Conservation (phyloP, 495 filamentous ascomycete genomes). For the Evansstolkia leycettana region DNA sequence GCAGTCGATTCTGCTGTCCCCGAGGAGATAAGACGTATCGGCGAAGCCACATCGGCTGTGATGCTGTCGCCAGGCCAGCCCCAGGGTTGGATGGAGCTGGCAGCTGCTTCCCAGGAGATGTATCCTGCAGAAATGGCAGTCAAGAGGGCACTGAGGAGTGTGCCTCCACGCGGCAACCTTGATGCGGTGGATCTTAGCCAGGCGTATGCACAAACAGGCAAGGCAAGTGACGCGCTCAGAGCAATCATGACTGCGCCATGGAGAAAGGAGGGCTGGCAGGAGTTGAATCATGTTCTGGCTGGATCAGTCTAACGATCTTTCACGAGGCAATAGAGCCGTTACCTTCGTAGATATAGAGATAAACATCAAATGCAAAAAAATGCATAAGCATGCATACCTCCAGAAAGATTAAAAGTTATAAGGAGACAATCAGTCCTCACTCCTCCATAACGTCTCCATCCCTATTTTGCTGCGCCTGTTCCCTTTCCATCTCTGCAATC, state of each 20-base stretch:
- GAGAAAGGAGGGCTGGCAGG: constrained; percentile 53
- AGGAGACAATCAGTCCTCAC: too few relatives aligned
- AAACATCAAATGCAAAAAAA: too few relatives aligned
- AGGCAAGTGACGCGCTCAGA: constrained; percentile 57
- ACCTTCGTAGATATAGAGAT: too few relatives aligned
- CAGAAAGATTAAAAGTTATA: too few relatives aligned
- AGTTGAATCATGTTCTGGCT: constrained; percentile 18
- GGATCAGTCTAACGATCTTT: background rate
- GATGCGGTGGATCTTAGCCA: constrained; percentile 55
- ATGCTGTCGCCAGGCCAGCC: constrained; percentile 67
- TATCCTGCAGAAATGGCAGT: constrained; percentile 72
- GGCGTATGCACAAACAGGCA: constrained; percentile 67
- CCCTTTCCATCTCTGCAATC: constrained; percentile 22
- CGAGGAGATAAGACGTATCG: constrained; percentile 26
- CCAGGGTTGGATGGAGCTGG: constrained; percentile 65
- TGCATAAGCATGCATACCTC: background rate
- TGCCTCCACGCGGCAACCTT: constrained; percentile 57
- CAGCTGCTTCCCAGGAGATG: constrained; percentile 37
- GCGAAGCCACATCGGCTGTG: constrained; percentile 54
- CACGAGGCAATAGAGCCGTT: constrained; percentile 3
- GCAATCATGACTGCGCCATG: constrained; percentile 77
- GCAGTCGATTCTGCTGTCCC: constrained; percentile 17
- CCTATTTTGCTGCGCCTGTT: background rate
- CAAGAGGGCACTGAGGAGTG: constrained; percentile 56
- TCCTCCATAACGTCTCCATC: background rate